Base-by-base conservation (phyloP, 805 yeast genomes). In the Metschnikowia koreensis region DNA sequence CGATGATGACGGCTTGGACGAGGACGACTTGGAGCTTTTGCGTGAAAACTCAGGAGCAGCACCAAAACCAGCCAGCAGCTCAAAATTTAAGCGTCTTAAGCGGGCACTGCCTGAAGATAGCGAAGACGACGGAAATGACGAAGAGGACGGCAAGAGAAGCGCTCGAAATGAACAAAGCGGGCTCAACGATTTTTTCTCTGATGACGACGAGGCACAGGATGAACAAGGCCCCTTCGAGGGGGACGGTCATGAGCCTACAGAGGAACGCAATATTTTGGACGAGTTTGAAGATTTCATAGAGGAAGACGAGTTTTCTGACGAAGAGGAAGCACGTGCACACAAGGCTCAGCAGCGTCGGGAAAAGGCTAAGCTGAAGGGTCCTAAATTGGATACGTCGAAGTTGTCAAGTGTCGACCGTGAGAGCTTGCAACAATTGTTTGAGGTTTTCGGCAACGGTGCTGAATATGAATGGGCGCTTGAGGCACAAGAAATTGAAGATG, bases 391-490 rank as follows among this genome's bases (percentile, higher is more conserved):
- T 60, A 82, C 87, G 11, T 74, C 83, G 5, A 82, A 81, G 59
- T 73, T 82, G 39, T 76, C 86, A 0, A 81, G 55, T 79, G 89
- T 62, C 72, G 97, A 94, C 61, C 86, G 94, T 50, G 98, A 94
- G 62, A 89, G 89, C 66, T 81, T 93, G 57, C 94, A 90, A 63
- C 97, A 93, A 68, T 81, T 94, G 65, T 91, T 84, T 63, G 99
- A 94, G 66, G 89, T 94, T 12, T 94, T 94, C 66, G 99, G 99
- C 58, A 96, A 91, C 67, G 99, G 99, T 47, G 91, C 85, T 57
- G 97, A 93, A 64, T 94, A 94, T 69, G 97, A 89, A 51, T 94
- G 99, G 98, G 99, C 99, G 11, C 75, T 94, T 50, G 97, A 90
- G 63, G 94, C 89, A 29, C 97, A 92, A 70, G 83, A 81, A 55